phyloP scores from a whole-genome alignment of 1,139 yeast species.

The Geotrichum australiense region DNA sequence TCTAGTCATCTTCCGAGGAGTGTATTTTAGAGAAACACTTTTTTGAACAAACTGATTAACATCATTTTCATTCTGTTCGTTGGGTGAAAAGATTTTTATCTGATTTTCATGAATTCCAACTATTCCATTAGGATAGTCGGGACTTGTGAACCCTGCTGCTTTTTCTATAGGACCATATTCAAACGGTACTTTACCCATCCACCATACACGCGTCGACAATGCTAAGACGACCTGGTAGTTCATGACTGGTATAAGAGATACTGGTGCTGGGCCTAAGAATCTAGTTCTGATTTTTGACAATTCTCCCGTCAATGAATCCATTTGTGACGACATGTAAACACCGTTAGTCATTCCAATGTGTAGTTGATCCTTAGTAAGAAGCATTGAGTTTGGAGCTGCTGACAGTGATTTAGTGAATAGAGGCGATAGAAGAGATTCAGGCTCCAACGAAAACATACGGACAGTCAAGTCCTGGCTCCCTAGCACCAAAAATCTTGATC shows the following conservation, averaged over 20 bases:
- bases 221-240: constrained; percentile 34
- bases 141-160: constrained; percentile 53
- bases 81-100: constrained; percentile 55
- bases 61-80: constrained; percentile 41
- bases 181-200: constrained; percentile 28
- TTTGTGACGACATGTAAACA: constrained; percentile 56
- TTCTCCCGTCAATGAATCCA: constrained; percentile 57
- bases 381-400: constrained; percentile 48
- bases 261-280: constrained; percentile 64
- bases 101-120: constrained; percentile 53
- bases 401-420: constrained; percentile 63
- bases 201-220: constrained; percentile 38
- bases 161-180: constrained; percentile 32
- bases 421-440: constrained; percentile 55
- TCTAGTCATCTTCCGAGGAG: constrained; percentile 46
- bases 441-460: constrained; percentile 59
- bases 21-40: constrained; percentile 41
- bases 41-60: constrained; percentile 36
- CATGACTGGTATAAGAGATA: constrained; percentile 41
- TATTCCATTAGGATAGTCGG: constrained; percentile 54
- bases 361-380: constrained; percentile 33
- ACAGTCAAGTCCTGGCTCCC: constrained; percentile 66
- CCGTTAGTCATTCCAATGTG: constrained; percentile 85
- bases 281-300: constrained; percentile 63
- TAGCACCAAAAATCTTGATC: constrained; percentile 56